A percentile compares a stretch with the other conserved stretches of the same genome.
Conservation (phyloP, 768 basidiomycete species). For the Agaricus sinodeliciosus region DNA sequence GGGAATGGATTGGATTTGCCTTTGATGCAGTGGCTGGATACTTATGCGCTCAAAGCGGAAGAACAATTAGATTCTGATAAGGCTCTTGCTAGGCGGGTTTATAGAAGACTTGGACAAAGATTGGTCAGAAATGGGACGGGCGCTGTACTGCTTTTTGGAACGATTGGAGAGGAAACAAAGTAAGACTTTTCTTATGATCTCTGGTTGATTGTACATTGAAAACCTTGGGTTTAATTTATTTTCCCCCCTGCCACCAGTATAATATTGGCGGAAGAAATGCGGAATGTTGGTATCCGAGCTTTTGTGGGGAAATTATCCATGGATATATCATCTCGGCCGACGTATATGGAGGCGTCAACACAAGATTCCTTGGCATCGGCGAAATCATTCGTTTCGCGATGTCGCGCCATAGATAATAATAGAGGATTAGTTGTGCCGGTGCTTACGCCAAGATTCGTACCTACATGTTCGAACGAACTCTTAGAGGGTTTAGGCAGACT, state of each 20-base stretch:
- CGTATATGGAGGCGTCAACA: slow-evolving; percentile 62
- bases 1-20: slow-evolving; percentile 84
- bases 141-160: slow-evolving; percentile 74
- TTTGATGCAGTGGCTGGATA: slow-evolving; percentile 77
- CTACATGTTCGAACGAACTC: slow-evolving; percentile 75
- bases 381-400: slow-evolving; percentile 47
- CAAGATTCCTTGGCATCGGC: slow-evolving; percentile 44
- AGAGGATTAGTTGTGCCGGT: slow-evolving; percentile 68
- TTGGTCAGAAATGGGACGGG: slow-evolving; percentile 73
- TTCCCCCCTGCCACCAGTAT: slow-evolving; percentile 37
- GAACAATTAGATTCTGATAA: slow-evolving; percentile 61
- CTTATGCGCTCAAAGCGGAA: slow-evolving; percentile 80
- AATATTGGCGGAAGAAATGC: slow-evolving; percentile 73
- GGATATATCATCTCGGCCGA: slow-evolving; percentile 54
- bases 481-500: slow-evolving; percentile 57
- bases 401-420: slow-evolving; percentile 31
- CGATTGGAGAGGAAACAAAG: slow-evolving; percentile 80
- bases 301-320: slow-evolving; percentile 91
- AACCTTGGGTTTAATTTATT: background rate
- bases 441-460: slow-evolving; percentile 85
- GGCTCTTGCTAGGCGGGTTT: slow-evolving; percentile 57
- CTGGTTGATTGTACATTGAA: background rate
- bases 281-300: slow-evolving; percentile 61
- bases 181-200: slow-evolving; percentile 20
- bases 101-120: slow-evolving; percentile 57